Conservation (phyloP, 2,329 filamentous ascomycete species). For the Phaeosphaeria sp. region DNA sequence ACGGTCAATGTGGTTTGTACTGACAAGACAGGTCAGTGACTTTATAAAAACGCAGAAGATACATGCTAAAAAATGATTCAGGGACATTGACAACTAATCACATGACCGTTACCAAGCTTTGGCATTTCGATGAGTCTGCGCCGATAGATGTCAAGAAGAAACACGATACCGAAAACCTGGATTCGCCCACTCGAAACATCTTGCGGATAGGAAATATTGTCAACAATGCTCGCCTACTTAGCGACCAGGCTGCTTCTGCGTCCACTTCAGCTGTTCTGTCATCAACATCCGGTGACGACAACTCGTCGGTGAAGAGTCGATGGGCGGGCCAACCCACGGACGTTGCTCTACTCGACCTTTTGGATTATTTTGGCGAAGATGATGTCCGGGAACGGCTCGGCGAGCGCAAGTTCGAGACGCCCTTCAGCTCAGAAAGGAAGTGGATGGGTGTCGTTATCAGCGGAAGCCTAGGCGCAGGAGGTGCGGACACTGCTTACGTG, state of each 20-base stretch:
- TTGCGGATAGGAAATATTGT: slow-evolving; percentile 94
- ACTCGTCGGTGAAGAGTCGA: slow-evolving; percentile 74
- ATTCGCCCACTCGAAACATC: slow-evolving; percentile 78
- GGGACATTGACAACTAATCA: slow-evolving; percentile 96
- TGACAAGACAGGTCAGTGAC: slow-evolving; percentile 82
- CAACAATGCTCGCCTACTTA: slow-evolving; percentile 86
- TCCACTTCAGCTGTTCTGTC: slow-evolving; percentile 82
- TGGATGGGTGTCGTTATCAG: slow-evolving; percentile 96
- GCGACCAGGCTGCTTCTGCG: slow-evolving; percentile 72
- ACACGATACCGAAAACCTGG: slow-evolving; percentile 62
- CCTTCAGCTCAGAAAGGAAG: slow-evolving; percentile 96
- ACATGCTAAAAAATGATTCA: slow-evolving; percentile 33
- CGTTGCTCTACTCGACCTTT: slow-evolving; percentile 91
- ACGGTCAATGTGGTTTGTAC: slow-evolving; percentile 99
- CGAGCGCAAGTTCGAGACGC: slow-evolving; percentile 81
- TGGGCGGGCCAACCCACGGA: slow-evolving; percentile 98
- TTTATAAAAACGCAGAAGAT: neutral
- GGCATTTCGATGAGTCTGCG: slow-evolving; percentile 78
- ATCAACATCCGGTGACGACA: slow-evolving; percentile 73
- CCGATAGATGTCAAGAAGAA: slow-evolving; percentile 65
- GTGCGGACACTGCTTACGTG: slow-evolving; percentile 87
- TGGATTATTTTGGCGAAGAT: slow-evolving; percentile 90
- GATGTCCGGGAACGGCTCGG: slow-evolving; percentile 88
- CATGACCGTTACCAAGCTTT: slow-evolving; percentile 96
- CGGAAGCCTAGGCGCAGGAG: slow-evolving; percentile 59